Base-by-base conservation (phyloP, 768 basidiomycete species). In the Pleurotus tuoliensis region DNA sequence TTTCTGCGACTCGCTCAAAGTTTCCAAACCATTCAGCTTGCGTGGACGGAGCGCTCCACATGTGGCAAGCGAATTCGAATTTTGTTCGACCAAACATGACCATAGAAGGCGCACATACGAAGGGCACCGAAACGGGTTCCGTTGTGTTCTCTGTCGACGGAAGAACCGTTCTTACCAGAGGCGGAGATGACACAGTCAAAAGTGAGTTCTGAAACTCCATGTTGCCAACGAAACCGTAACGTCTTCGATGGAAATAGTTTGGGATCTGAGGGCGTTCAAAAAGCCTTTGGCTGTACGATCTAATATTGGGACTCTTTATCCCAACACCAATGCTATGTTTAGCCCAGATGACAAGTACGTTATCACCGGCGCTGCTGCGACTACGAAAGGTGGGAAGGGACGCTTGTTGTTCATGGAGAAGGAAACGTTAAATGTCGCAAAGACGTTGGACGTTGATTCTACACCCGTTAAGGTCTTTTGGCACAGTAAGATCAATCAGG, bases 401-500 rank as follows among this genome's bases (percentile, higher is more conserved):
- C 81, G 80, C 58, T 74, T 98, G 55, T 70, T 90, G 56, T 86
- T 96, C 64, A 66, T 98, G 70, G 76, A 76, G 57, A 87, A 87
- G 66, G 82, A 87, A 56, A 80, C 78, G 39, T 72, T 97, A 44
- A 85, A 86, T 58, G 79, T 86, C 47, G 83, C 76, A 53, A 88
- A 87, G 71, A 77, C 79, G 43, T 63, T 93, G 44, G 82, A 79
- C 56, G 82, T 90, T 63, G 86, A 86, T 44, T 79, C 86, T 22
- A 90, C 86, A 37, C 94, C 97, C 8, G 91, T 99, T 56, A 90
- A 87, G 66, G 91, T 98, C 2, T 72, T 81, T 24, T 99, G 97
- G 97, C 97, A 98, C 74, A 84, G 92, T 5, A 92, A 91, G 72
- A 98, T 99, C 78, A 99, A 99, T 76, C 93, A 97, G 81, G 92